A percentile compares a stretch with the other conserved stretches of the same genome.
These are phyloP conservation scores for Magnolia officinalis DNA, from an alignment of 164 flowering plant genomes.

Conservation along the genomic window DNA sequence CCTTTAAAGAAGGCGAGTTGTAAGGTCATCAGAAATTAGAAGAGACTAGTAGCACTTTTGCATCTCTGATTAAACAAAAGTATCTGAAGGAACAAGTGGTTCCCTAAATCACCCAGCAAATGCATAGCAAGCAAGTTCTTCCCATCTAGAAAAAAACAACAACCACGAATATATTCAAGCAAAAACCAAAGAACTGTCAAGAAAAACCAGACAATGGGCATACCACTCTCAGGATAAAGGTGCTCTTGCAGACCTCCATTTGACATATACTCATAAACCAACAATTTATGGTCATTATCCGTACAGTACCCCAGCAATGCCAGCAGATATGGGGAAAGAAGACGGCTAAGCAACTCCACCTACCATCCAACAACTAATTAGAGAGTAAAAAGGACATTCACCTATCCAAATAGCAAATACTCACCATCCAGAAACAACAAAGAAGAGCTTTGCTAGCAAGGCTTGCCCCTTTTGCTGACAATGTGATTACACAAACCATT, in stretches of 20 bases:
- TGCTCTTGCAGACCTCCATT: conserved; percentile 95
- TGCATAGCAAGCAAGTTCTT: too few relatives aligned
- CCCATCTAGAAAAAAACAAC: background rate
- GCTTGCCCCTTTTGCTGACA: background rate
- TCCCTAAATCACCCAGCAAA: too few relatives aligned
- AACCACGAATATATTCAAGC: background rate
- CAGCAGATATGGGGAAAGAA: conserved; percentile 74
- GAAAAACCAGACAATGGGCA: conserved; percentile 8
- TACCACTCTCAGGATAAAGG: conserved; percentile 67
- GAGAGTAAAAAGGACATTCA: background rate
- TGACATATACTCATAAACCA: conserved; percentile 91
- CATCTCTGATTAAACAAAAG: too few relatives aligned
- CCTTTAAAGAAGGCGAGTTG: too few relatives aligned
- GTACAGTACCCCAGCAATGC: conserved; percentile 86
- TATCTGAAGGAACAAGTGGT: too few relatives aligned
- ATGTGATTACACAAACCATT: background rate
- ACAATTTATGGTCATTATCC: conserved; percentile 58
- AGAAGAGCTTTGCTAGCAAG: too few relatives aligned
- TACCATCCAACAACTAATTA: conserved; percentile 15
- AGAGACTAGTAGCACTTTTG: too few relatives aligned
- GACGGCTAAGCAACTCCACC: conserved; percentile 87
- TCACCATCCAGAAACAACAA: background rate
- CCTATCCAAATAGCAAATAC: background rate
- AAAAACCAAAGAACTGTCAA: background rate
- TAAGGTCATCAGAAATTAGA: too few relatives aligned